Evolutionary conservation across 805 yeast genomes (phyloP), one percentile per base, ranked within the genome.

Genomic region (Wickerhamia fluorescens): DNA sequence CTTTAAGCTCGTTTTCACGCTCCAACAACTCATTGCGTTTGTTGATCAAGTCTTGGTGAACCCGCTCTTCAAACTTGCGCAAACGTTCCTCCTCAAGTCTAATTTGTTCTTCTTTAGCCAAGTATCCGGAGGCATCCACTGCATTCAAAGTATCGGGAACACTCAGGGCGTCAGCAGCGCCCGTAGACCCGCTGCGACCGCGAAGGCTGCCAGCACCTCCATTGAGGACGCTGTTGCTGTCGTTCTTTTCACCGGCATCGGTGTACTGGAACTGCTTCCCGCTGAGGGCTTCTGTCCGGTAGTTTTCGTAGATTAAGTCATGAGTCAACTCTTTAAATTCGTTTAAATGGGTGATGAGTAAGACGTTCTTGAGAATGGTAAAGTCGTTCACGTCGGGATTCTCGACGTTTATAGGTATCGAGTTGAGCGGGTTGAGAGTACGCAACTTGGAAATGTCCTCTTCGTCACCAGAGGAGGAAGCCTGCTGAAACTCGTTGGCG

Each of bases 311-410:
- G 39, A 87, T 62, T 23, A 78, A 71, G 51, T 86, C 95, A 52
- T 83, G 94, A 6, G 96, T 87, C 47, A 73, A 69, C 45, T 87
- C 96, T 58, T 85, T 85, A 56, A 87, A 75, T 50, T 87, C 96
- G 51, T 78, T 78, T 56, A 87, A 69, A 58, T 86, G 95, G 11
- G 92, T 77, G 45, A 83, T 80, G 47, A 87, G 70, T 35, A 87
- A 61, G 4, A 87, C 74, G 47, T 84, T 85, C 53, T 87, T 77
- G 53, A 87, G 67, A 23, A 82, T 71, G 24, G 84, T 73, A 51
- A 87, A 82, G 56, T 87, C 96, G 40, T 86, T 79, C 37, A 73
- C 68, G 31, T 78, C 79, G 19, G 88, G 78, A 53, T 78, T 75
- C 45, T 77, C 84, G 28, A 77, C 70, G 44, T 76, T 78, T 37